Evolutionary conservation across 169 alveolate species (phyloP), one percentile per base, ranked within the genome.

Genomic region (Condylostoma magnum): DNA sequence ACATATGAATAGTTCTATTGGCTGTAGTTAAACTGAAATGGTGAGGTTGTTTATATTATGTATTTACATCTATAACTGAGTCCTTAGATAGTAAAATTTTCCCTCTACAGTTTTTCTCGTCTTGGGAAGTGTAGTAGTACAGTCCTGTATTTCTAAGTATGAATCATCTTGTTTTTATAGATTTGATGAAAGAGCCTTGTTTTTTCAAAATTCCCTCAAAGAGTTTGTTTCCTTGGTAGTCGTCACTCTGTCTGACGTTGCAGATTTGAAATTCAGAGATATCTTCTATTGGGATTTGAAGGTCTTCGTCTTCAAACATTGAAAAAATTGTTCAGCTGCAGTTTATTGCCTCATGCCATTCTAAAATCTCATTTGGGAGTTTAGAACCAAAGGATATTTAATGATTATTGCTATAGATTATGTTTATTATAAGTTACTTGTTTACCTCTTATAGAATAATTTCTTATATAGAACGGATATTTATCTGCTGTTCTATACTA

Each of bases 331-430:
- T 25, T 25, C 46, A n/a, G n/a, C n/a, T 20, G 6, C 28, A 46
- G 28, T 41, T 28, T 25, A 63, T 15, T 4, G 73, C 63, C 25
- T 63, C 58, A 44, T 43, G 46, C 60, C 73, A 63, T 28, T 63
- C 73, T 22, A 63, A 28, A 38, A 63, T 41, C 6, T 63, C 73
- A n/a, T 18, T 63, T 46, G 33, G n/a, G n/a, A 27, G n/a, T 63
- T n/a, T 22, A 25, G 0, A 48, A 15, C 4, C 20, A 0, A 6
- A 25, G n/a, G 25, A 15, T 15, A 46, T 12, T 0, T 10, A 15
- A 5, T 63, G 58, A 20, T 37, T 43, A 18, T 10, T 46, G 1
- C 27, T 31, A 43, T 28, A 18, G 25, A 12, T 3, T 43, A 46
- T 18, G 27, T 12, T 22, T n/a, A 63, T 63, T 20, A 28, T 44